Evolutionary conservation across 2,329 filamentous ascomycete genomes (phyloP).

Genomic region (Phialophora tarda): DNA sequence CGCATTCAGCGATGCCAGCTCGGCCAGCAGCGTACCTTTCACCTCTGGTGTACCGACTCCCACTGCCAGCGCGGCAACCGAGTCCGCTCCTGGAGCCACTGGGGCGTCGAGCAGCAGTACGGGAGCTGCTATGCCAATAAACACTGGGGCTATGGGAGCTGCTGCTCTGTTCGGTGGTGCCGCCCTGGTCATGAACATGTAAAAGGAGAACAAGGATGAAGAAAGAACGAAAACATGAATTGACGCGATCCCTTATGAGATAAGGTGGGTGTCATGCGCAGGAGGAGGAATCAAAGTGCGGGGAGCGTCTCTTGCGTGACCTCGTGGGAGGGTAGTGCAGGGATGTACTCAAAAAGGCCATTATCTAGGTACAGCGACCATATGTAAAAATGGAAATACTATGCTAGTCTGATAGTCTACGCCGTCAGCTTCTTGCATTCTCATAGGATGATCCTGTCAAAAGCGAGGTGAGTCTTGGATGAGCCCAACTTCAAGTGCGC

Average conservation of each 20-base stretch:
- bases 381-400: conserved; percentile 1
- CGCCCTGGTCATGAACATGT: conserved; percentile 30
- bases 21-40: conserved; percentile 58
- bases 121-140: conserved; percentile 35
- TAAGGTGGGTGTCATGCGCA: not conserved
- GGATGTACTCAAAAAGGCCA: conserved; percentile 1
- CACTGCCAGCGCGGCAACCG: conserved; percentile 39
- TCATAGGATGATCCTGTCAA: not conserved
- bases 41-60: conserved; percentile 60
- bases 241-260: not conserved
- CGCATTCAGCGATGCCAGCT: conserved; percentile 61
- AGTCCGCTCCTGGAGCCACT: conserved; percentile 17
- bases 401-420: not conserved
- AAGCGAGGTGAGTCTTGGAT: not conserved
- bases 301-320: not conserved
- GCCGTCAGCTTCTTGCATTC: not conserved
- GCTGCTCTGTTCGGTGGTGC: conserved; percentile 38
- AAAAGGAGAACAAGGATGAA: not conserved
- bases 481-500: not conserved
- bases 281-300: not conserved
- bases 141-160: conserved; percentile 38
- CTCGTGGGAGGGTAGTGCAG: not conserved
- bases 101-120: conserved; percentile 18
- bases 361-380: not conserved
- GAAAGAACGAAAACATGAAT: not conserved